phyloP scores from a whole-genome alignment of 1,284 basidiomycete genomes.

The Mycena sp. region DNA sequence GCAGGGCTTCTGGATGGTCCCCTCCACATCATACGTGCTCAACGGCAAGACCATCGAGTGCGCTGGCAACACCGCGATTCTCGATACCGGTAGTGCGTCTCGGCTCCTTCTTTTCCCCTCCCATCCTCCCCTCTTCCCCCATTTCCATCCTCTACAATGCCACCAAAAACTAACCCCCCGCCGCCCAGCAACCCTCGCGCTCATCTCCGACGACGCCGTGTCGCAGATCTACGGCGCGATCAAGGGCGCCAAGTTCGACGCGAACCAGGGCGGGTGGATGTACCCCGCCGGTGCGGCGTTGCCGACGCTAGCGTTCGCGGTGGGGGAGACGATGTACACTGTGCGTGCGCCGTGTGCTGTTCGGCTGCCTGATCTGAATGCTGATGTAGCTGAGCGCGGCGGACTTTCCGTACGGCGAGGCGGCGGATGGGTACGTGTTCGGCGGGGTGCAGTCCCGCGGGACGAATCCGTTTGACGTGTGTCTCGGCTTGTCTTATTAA shows the following conservation, averaged over 20 bases:
- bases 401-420: constrained; percentile 29
- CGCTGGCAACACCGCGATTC: constrained; percentile 24
- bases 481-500: not conserved
- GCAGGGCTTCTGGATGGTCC: constrained; percentile 31
- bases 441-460: constrained; percentile 30
- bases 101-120: not conserved
- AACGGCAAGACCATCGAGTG: constrained; percentile 24
- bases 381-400: constrained; percentile 15
- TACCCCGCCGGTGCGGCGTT: constrained; percentile 24
- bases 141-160: no score
- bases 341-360: constrained; percentile 5
- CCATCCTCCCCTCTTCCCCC: no score
- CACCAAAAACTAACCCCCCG: no score
- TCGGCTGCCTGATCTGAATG: not conserved
- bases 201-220: constrained; percentile 28
- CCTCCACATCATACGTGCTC: constrained; percentile 24
- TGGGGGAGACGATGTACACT: constrained; percentile 27
- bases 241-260: constrained; percentile 29
- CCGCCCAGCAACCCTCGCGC: constrained; percentile 29
- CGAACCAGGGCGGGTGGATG: constrained; percentile 31
- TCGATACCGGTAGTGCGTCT: constrained; percentile 28
- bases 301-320: constrained; percentile 22
- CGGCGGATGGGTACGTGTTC: constrained; percentile 25
- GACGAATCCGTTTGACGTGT: constrained; percentile 28
- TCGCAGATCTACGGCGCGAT: constrained; percentile 27